Evolutionary conservation across 177 flowering plant genomes (phyloP), one percentile per base, ranked within the genome.

Genomic region (Vitis hybrid): DNA sequence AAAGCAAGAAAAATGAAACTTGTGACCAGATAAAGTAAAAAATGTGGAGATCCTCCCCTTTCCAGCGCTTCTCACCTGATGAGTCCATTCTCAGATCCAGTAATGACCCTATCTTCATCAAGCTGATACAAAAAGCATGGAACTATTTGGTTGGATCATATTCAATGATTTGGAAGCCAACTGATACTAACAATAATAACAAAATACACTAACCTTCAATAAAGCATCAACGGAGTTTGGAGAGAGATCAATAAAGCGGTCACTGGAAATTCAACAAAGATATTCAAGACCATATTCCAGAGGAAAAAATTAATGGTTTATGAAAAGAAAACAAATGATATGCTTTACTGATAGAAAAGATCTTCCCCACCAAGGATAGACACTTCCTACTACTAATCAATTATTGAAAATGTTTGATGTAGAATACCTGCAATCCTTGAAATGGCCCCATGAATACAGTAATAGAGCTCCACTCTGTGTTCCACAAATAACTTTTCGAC

Each of bases 341-440:
- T 18, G 3, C 20, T 19, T 11, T 45, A 65, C 12, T 53, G 19
- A 55, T 19, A 19, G 20, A 51, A 11, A 26, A 59, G 19, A 58
- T 53, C 18, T 57, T 55, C 55, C 51, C 29, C 48, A 18, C 16
- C 6, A 29, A 31, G 3, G 5, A 33, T 33, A 13, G 2, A 51
- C 49, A 20, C 9, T 58, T 51, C 15, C 5, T 0, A 63, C 53
- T 31, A 53, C 3, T 66, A 10, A 31, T 58, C 5, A 50, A 20
- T 11, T n/a, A 9, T 26, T 20, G 16, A 22, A 65, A 29, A 13
- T 60, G 8, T 48, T 58, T 13, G 49, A 55, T 5, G 20, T 6
- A 71, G 16, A 76, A 61, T 79, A 93, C 98, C 99, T 96, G 95
- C 97, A 92, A 78, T 96, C 98, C 82, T 89, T 84, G 86, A 93